Conservation (phyloP, 2,329 filamentous ascomycete genomes). For the Fusarium redolens region DNA sequence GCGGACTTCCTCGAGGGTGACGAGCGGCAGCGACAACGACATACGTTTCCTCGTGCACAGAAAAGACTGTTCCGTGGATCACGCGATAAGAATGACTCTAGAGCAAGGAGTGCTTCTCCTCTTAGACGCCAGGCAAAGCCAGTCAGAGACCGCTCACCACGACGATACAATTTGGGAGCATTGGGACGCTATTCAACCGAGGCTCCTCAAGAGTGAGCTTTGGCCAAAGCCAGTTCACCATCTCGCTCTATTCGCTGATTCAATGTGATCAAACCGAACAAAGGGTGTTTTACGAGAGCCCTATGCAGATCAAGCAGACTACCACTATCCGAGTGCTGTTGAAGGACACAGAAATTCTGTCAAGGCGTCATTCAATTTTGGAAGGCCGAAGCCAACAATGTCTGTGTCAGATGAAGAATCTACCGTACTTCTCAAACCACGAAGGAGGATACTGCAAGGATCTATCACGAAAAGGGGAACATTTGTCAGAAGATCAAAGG, state of each 20-base stretch:
- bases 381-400: background rate
- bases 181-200: background rate
- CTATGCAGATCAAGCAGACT: background rate
- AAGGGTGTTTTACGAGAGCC: background rate
- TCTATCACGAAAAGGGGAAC: background rate
- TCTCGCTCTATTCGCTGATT: background rate
- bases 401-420: background rate
- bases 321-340: background rate
- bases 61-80: background rate
- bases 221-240: background rate
- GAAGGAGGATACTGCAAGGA: background rate
- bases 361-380: slow-evolving; percentile 2
- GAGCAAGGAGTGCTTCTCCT: slow-evolving; percentile 27
- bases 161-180: background rate
- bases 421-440: background rate
- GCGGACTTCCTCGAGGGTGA: slow-evolving; percentile 18
- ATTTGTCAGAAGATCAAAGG: background rate
- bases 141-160: background rate
- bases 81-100: background rate
- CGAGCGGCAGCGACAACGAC: background rate
- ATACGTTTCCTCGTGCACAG: slow-evolving; percentile 12
- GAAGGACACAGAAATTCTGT: background rate
- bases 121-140: background rate
- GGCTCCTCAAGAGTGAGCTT: background rate
- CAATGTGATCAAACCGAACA: background rate